Base-by-base conservation (phyloP, 345 rosid genomes). In the Murraya koenigii region DNA sequence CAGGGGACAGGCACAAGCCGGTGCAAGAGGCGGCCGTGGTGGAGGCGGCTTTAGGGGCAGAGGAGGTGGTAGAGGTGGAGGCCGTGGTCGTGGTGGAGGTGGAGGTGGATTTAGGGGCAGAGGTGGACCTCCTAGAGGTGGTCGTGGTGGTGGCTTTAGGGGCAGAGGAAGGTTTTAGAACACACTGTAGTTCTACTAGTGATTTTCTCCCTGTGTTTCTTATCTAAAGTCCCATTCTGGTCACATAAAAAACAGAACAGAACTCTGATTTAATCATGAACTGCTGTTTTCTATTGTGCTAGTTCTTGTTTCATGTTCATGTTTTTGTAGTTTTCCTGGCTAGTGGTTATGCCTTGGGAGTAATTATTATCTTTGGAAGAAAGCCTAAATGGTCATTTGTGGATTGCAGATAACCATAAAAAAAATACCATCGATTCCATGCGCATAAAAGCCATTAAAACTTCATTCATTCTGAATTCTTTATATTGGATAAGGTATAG, bases 81-180 rank as follows among this genome's bases (percentile, higher is more conserved):
- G 85, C 94, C 64, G 89, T 38, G 86, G 90, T 63, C 75, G 93
- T 78, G 91, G 98, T 71, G 80, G 88, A 17, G 77, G 89, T 20
- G 88, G 94, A 9, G 98, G 93, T 30, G 85, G 90, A 65, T 89
- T 89, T 80, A 81, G 97, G 79, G 85, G 98, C 69, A 82, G 94
- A 70, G 92, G 89, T 47, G 87, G 90, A 69, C 78, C 81, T 66
- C 84, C 89, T 32, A 69, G 93, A 80, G 91, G 98, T 74, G 84
- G 89, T 33, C 79, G 90, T 28, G 88, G 95, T 19, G 97, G 93
- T 26, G 86, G 90, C 66, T 89, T 89, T 79, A 81, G 97, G 86
- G 98, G 97, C 56, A 80, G 92, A 79, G 91, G 98, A 64, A 80
- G 88, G 72, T 86, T 7, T 2, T 88, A 87, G 88, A 78, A 75